phyloP scores from a whole-genome alignment of 1,284 basidiomycete genomes.

The Schizophyllum commune region DNA sequence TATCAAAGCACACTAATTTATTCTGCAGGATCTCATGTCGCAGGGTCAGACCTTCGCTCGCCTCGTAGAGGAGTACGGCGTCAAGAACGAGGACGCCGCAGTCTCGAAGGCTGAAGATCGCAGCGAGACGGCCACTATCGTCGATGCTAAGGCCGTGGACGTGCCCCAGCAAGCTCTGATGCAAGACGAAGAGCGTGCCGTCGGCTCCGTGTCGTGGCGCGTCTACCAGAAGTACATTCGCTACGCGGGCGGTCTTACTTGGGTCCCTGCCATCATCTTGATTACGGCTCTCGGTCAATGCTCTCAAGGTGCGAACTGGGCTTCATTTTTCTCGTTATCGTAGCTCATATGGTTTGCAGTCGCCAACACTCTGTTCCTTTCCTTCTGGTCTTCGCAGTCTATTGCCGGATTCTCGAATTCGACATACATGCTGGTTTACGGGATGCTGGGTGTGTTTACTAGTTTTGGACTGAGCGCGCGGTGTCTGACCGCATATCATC shows the following conservation, averaged over 20 bases:
- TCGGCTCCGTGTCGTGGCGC: slow-evolving; percentile 40
- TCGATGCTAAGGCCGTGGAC: slow-evolving; percentile 18
- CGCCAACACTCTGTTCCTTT: slow-evolving; percentile 37
- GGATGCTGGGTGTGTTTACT: slow-evolving; percentile 34
- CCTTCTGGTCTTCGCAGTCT: slow-evolving; percentile 38
- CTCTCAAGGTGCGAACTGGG: slow-evolving; percentile 25
- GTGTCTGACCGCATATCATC: too few relatives aligned
- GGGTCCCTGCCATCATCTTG: slow-evolving; percentile 35
- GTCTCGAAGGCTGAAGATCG: slow-evolving; percentile 12
- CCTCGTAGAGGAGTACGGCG: slow-evolving; percentile 58
- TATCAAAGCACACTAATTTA: too few relatives aligned
- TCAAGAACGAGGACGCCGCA: slow-evolving; percentile 24
- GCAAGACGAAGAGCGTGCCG: slow-evolving; percentile 48
- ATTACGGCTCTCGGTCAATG: slow-evolving; percentile 30
- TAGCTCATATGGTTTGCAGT: slow-evolving; percentile 21
- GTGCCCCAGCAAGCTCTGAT: slow-evolving; percentile 29
- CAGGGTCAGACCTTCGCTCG: slow-evolving; percentile 46
- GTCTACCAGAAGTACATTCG: slow-evolving; percentile 49
- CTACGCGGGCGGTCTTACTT: slow-evolving; percentile 42
- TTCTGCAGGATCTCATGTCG: slow-evolving; percentile 42
- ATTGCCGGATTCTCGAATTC: slow-evolving; percentile 44
- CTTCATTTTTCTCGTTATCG: background rate
- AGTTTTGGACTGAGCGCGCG: too few relatives aligned
- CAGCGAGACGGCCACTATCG: slow-evolving; percentile 15
- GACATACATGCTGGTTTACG: slow-evolving; percentile 68